Percentiles rank a stretch among this genome's conserved stretches.
Conservation (phyloP, 768 basidiomycete genomes). For the Mycena polygramma region DNA sequence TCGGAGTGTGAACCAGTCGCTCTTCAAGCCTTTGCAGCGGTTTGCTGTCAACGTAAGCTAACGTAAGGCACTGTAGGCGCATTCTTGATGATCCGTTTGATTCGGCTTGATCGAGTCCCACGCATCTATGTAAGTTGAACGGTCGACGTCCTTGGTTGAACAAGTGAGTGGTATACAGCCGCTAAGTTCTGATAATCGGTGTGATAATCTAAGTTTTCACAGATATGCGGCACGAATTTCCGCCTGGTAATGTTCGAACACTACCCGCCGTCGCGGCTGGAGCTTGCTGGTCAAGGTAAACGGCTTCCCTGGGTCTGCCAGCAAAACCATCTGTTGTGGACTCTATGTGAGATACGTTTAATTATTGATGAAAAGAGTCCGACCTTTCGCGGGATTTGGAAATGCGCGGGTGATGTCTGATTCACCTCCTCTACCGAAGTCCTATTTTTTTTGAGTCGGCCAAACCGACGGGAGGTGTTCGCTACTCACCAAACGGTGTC, state of each 20-base stretch:
- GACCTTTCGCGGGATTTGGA: slow-evolving; percentile 19
- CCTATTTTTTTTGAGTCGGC: background rate
- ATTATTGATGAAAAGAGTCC: background rate
- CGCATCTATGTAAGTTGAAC: too few species aligned
- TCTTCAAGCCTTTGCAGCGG: too few species aligned
- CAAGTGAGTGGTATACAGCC: too few species aligned
- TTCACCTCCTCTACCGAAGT: slow-evolving; percentile 14
- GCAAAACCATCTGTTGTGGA: slow-evolving; percentile 6
- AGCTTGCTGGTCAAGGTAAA: slow-evolving; percentile 21
- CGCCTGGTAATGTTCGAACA: slow-evolving; percentile 2
- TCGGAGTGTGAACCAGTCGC: too few species aligned
- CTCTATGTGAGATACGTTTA: background rate
- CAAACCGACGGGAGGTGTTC: background rate
- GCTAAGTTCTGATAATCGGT: too few species aligned
- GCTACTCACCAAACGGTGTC: slow-evolving; percentile 6
- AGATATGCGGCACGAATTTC: slow-evolving; percentile 5
- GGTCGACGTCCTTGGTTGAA: too few species aligned
- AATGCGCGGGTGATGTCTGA: slow-evolving; percentile 6
- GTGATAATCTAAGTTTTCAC: too few species aligned
- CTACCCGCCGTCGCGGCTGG: slow-evolving; percentile 3
- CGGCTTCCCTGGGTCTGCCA: background rate
- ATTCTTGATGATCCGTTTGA: too few species aligned
- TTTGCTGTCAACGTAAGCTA: too few species aligned
- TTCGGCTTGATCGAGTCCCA: too few species aligned
- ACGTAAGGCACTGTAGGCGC: too few species aligned